Conservation (phyloP, 495 filamentous ascomycete genomes). For the Xylaria acuta region DNA sequence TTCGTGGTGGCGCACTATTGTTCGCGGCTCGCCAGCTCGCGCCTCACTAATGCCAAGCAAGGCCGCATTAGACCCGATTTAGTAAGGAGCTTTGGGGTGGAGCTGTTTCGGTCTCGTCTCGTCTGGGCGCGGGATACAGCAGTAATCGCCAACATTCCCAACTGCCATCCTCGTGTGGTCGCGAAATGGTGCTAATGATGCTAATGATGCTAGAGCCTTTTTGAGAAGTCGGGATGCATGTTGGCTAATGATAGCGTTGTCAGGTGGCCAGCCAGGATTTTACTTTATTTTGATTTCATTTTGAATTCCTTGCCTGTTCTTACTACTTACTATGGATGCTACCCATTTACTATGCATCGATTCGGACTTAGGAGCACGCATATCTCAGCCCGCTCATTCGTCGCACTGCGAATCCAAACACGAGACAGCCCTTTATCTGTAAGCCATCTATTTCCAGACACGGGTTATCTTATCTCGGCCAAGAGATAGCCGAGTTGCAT, state of each 20-base stretch:
- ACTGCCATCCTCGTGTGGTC: constrained; percentile 1
- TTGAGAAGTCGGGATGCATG: neutral
- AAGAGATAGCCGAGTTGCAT: constrained; percentile 10
- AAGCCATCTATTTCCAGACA: constrained; percentile 2
- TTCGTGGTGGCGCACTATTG: neutral
- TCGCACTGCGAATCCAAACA: neutral
- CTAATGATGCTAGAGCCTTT: neutral
- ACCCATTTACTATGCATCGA: neutral
- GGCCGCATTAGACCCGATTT: neutral
- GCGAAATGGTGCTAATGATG: neutral
- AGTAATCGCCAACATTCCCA: neutral
- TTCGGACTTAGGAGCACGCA: neutral
- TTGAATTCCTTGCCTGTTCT: neutral
- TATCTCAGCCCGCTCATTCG: neutral
- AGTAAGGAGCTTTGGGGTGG: constrained; percentile 1
- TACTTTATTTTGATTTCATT: neutral
- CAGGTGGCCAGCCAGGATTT: neutral
- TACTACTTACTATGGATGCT: neutral
- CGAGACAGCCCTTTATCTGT: neutral
- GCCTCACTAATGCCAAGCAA: neutral
- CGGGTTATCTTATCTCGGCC: constrained; percentile 2
- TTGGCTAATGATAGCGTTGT: neutral
- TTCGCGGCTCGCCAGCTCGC: constrained; percentile 14
- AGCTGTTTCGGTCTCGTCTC: constrained; percentile 12
- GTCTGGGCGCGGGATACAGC: constrained; percentile 11